Percentiles rank a stretch among this genome's conserved stretches.
Conservation (phyloP, 768 basidiomycete species). For the Termitomyces sp. region DNA sequence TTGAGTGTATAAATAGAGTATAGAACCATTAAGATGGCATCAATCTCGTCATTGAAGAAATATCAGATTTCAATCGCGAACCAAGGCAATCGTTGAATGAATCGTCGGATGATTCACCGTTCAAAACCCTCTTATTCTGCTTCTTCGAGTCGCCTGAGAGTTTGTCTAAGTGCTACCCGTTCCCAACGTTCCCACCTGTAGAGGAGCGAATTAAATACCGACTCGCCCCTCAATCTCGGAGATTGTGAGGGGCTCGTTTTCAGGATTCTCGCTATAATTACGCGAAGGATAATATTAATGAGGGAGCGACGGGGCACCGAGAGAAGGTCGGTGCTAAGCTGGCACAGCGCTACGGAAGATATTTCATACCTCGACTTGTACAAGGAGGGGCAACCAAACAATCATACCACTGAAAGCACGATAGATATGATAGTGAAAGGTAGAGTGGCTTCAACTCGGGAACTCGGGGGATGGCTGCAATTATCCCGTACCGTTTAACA, state of each 20-base stretch:
- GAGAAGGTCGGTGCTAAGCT: neutral
- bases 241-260: neutral
- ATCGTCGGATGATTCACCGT: neutral
- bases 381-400: conserved; percentile 20
- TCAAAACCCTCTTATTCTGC: neutral
- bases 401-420: conserved; percentile 18
- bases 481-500: conserved; percentile 25
- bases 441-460: conserved; percentile 32
- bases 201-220: neutral
- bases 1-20: no score
- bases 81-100: neutral
- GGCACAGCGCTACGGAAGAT: neutral
- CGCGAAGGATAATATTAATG: conserved; percentile 7
- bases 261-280: neutral
- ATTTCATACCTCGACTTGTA: conserved; percentile 18
- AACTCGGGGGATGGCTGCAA: conserved; percentile 26
- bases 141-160: neutral
- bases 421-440: conserved; percentile 31
- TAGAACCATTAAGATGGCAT: no score
- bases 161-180: neutral
- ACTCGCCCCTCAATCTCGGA: no score
- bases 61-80: neutral
- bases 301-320: conserved; percentile 4
- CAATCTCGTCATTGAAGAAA: neutral
- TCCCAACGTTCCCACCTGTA: neutral